Conservation (phyloP, 2,329 filamentous ascomycete genomes). For the Penicillium oxalicum region DNA sequence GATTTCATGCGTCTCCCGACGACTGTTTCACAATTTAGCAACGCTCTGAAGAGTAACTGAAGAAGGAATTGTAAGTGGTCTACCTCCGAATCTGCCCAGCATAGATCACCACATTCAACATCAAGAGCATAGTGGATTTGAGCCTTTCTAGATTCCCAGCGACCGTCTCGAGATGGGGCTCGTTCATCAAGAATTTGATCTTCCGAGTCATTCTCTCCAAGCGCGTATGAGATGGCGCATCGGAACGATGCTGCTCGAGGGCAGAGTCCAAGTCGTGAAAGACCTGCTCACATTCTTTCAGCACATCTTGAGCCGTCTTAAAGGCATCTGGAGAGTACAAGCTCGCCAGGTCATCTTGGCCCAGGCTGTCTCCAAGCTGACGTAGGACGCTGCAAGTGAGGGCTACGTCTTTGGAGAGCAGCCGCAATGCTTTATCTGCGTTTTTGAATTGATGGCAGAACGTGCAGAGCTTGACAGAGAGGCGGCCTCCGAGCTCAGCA, state of each 20-base stretch:
- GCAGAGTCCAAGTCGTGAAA: conserved; percentile 19
- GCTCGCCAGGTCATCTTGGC: conserved; percentile 19
- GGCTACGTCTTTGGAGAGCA: conserved; percentile 26
- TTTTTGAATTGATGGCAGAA: conserved; percentile 25
- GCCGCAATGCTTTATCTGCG: conserved; percentile 16
- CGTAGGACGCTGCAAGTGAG: conserved; percentile 25
- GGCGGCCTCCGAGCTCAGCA: conserved; percentile 25
- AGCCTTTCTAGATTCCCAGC: conserved; percentile 27
- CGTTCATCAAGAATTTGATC: not conserved
- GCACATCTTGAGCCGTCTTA: conserved; percentile 4
- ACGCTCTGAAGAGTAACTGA: not conserved
- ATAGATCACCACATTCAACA: conserved; percentile 22
- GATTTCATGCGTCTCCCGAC: not conserved
- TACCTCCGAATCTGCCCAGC: conserved; percentile 19
- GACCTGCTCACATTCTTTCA: conserved; percentile 22
- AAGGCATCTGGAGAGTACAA: conserved; percentile 16
- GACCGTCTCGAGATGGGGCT: conserved; percentile 9
- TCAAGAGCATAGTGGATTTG: conserved; percentile 23
- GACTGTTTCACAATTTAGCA: not conserved
- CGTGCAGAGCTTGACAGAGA: conserved; percentile 27
- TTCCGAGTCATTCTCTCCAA: not conserved
- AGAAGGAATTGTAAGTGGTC: no score
- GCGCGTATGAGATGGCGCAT: conserved; percentile 1
- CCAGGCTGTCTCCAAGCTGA: conserved; percentile 22
- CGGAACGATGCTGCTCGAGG: conserved; percentile 19